Percentiles rank a stretch among this genome's conserved stretches.
Evolutionary conservation across 257 asterid genomes (phyloP).

Genomic region (Solanum arcanum): DNA sequence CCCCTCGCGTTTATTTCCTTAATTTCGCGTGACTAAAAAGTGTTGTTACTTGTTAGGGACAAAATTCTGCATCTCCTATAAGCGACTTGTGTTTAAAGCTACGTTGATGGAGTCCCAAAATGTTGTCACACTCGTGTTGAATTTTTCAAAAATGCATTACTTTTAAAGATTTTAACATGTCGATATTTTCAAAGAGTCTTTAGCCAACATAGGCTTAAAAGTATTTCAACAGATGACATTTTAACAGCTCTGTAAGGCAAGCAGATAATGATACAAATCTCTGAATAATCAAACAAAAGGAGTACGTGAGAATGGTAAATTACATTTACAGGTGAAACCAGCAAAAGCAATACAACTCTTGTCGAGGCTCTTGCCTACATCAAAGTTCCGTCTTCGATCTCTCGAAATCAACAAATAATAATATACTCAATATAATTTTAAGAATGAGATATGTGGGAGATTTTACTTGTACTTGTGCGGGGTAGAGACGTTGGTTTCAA

Average conservation of each 20-base stretch:
- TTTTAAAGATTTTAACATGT: not conserved
- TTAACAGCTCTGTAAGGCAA: not conserved
- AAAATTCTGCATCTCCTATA: not conserved
- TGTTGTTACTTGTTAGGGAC: not conserved
- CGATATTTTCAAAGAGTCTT: not conserved
- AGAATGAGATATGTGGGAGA: not conserved
- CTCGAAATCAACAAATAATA: not conserved
- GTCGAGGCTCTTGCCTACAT: not conserved
- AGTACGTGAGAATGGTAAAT: not conserved
- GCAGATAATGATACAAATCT: not conserved
- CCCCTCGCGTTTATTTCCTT: not conserved
- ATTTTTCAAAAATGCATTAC: not conserved
- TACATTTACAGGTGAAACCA: not conserved
- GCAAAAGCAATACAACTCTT: not conserved
- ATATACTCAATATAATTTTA: accelerated
- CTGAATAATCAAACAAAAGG: not conserved
- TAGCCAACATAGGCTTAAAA: not conserved
- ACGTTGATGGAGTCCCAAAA: not conserved
- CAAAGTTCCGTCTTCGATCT: not conserved
- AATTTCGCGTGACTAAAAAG: conserved; percentile 8
- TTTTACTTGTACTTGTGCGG: no score
- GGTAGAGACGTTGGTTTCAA: accelerated
- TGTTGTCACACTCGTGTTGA: not conserved
- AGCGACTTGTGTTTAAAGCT: not conserved
- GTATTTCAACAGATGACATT: not conserved